Evolutionary conservation across 2,329 filamentous ascomycete genomes (phyloP), one percentile per base, ranked within the genome.

Genomic region (Cytospora schulzeri): DNA sequence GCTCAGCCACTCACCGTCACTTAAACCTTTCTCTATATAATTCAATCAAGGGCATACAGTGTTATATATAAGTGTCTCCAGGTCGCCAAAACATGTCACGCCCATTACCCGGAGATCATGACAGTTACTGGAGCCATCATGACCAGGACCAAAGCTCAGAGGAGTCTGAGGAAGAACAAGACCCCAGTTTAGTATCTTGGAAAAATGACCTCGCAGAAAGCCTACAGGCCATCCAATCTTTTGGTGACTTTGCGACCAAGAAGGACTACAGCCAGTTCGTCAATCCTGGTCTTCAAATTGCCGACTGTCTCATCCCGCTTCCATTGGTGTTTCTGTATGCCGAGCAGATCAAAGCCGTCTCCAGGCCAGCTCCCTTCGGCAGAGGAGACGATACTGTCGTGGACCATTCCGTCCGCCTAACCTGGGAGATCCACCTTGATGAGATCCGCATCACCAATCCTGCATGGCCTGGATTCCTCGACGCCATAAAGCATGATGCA

Each of bases 331-430:
- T 67, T 11, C 61, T 63, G 2, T 70, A 75, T 53, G 73, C 71
- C 1, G 67, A 71, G 19, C 56, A 50, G 0, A 72, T 75, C 53
- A 72, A 68, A 29, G 60, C 58, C 15, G 66, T 57, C 22, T 72
- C 68, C 17, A 68, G 64, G 33, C 68, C 73, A 56, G 73, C 74
- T 5, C 74, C 78, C 1, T 79, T 76, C 64, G 75, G 76, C 15
- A 76, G 73, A 57, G 76, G 75, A 0, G 71, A 71, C 2, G 64
- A 76, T 57, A 77, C 76, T 0, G 58, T 78, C n/a, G 45, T 52
- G 14, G 45, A 28, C 22, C 1, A 8, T 11, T 59, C 45, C 14
- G 9, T 19, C 17, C 8, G 15, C 14, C 45, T 51, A 17, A 38
- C 31, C 5, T 59, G 57, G 57, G 57, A 52, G 22, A 45, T 60